These are phyloP conservation scores for Colletotrichum lini DNA, from an alignment of 2,329 filamentous ascomycete species.

Conservation along the genomic window DNA sequence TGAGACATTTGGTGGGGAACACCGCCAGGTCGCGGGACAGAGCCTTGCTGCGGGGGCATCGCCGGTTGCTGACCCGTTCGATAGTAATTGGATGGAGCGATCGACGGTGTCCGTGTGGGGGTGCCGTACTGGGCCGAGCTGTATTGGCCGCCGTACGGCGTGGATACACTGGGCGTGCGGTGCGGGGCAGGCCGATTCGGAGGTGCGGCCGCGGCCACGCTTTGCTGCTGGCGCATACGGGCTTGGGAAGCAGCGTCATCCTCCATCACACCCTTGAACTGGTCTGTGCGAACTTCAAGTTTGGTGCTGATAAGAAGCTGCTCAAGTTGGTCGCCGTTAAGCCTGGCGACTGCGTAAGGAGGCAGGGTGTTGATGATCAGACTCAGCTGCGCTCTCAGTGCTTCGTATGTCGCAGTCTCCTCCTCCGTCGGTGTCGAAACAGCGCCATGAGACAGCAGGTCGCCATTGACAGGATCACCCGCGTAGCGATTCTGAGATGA, in stretches of 20 bases:
- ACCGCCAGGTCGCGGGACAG: conserved; percentile 48
- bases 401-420: conserved; percentile 75
- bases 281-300: conserved; percentile 79
- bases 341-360: conserved; percentile 87
- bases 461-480: conserved; percentile 74
- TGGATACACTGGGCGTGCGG: conserved; percentile 56
- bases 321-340: conserved; percentile 88
- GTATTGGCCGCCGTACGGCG: conserved; percentile 61
- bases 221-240: conserved; percentile 59
- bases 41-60: conserved; percentile 55
- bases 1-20: conserved; percentile 46
- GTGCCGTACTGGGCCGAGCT: conserved; percentile 62
- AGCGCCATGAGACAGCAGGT: conserved; percentile 77
- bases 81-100: conserved; percentile 62
- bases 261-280: conserved; percentile 85
- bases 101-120: conserved; percentile 60
- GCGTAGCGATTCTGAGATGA: conserved; percentile 74
- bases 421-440: conserved; percentile 77
- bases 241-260: conserved; percentile 77
- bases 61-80: conserved; percentile 57
- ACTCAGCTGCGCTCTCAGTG: conserved; percentile 81
- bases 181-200: conserved; percentile 51
- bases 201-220: conserved; percentile 45
- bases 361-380: conserved; percentile 83
- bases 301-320: conserved; percentile 86